Conservation (phyloP, 2,329 filamentous ascomycete genomes). For the Ramularia collo-cygni region DNA sequence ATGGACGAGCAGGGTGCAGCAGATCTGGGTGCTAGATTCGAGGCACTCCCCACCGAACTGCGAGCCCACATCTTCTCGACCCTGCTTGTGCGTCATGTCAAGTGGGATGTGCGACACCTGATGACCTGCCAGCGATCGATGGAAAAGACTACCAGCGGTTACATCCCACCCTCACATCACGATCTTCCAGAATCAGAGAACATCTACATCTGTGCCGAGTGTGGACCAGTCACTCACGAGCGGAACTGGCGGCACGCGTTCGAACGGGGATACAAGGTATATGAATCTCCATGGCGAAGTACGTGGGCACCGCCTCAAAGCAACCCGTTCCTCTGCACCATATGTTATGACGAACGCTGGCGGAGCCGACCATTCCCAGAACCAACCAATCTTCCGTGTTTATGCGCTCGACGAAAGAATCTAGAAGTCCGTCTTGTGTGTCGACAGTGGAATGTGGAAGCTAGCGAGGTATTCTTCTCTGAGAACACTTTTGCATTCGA, state of each 20-base stretch:
- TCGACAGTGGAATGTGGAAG: constrained; percentile 14
- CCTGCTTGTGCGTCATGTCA: constrained; percentile 10
- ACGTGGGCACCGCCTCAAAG: constrained; percentile 8
- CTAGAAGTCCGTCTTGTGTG: constrained; percentile 15
- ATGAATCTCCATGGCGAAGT: constrained; percentile 13
- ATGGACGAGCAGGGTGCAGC: background rate
- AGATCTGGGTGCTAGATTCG: constrained; percentile 11
- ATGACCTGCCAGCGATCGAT: background rate
- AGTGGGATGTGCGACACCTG: constrained; percentile 9
- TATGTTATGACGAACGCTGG: constrained; percentile 12
- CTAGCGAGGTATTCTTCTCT: constrained; percentile 11
- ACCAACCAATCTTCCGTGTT: constrained; percentile 7
- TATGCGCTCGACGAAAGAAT: constrained; percentile 14
- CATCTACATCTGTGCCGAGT: constrained; percentile 1
- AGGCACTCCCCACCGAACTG: constrained; percentile 14
- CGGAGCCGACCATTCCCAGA: constrained; percentile 6
- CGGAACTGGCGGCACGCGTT: background rate
- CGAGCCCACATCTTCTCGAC: constrained; percentile 13
- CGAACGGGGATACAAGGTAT: background rate
- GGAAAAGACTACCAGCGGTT: background rate
- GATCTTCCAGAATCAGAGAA: background rate
- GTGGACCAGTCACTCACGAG: background rate
- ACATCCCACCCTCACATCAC: background rate
- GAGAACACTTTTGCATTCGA: constrained; percentile 19
- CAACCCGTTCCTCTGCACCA: constrained; percentile 15